Evolutionary conservation across 345 rosid species (phyloP).

Genomic region (Carallia pectinifolia): DNA sequence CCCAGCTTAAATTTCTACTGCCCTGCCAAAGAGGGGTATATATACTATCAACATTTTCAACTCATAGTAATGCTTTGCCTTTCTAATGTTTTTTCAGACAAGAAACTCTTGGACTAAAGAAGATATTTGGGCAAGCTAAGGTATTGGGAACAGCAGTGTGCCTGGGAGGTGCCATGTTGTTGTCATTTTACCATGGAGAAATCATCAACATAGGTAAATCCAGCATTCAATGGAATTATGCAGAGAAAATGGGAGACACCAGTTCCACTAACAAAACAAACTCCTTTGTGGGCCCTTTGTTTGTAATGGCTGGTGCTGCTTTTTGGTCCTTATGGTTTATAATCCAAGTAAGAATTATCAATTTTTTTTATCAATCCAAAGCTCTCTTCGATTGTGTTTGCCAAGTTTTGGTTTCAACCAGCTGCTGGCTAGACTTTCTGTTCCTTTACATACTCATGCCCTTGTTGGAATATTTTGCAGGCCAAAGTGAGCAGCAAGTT

Average conservation of each 20-base stretch:
- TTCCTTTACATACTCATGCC: too few relatives aligned
- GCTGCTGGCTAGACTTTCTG: too few relatives aligned
- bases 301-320: slow-evolving; percentile 51
- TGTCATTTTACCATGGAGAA: slow-evolving; percentile 82
- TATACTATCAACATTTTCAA: too few relatives aligned
- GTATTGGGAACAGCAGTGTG: slow-evolving; percentile 67
- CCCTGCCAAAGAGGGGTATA: too few relatives aligned
- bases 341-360: slow-evolving; percentile 51
- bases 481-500: slow-evolving; percentile 59
- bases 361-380: not conserved
- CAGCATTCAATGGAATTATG: slow-evolving; percentile 73
- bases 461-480: slow-evolving; percentile 27
- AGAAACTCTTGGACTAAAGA: slow-evolving; percentile 65
- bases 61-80: too few relatives aligned
- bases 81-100: slow-evolving; percentile 42
- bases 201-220: slow-evolving; percentile 56
- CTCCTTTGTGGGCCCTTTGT: slow-evolving; percentile 58
- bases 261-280: slow-evolving; percentile 29
- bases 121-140: slow-evolving; percentile 68
- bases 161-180: slow-evolving; percentile 87
- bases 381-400: not conserved
- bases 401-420: too few relatives aligned
- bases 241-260: slow-evolving; percentile 29
- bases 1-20: too few relatives aligned
- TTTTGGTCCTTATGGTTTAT: slow-evolving; percentile 81